Conservation (phyloP, 768 basidiomycete genomes). For the Boletus edulis region DNA sequence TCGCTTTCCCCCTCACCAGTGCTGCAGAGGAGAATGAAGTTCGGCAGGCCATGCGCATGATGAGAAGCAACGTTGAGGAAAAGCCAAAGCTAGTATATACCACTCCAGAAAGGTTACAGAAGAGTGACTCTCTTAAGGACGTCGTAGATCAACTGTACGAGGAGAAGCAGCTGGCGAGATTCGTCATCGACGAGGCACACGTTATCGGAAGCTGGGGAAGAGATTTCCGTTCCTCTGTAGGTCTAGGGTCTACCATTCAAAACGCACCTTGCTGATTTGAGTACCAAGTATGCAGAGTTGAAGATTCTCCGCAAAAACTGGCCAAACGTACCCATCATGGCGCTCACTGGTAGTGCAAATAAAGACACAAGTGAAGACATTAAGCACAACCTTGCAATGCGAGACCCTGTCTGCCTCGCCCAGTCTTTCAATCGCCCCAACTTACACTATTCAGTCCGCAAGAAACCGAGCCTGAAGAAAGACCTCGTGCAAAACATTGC, state of each 20-base stretch:
- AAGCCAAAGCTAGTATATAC: slow-evolving; percentile 78
- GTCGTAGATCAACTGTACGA: slow-evolving; percentile 60
- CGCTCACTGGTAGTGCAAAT: slow-evolving; percentile 94
- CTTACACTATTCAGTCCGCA: slow-evolving; percentile 67
- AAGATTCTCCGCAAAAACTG: slow-evolving; percentile 68
- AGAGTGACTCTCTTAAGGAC: slow-evolving; percentile 52
- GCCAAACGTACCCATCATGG: slow-evolving; percentile 88
- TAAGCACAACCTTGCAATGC: slow-evolving; percentile 62
- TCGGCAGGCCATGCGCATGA: slow-evolving; percentile 39
- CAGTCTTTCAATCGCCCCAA: slow-evolving; percentile 97
- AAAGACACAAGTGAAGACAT: slow-evolving; percentile 77
- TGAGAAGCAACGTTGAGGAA: slow-evolving; percentile 36
- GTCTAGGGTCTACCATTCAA: slow-evolving; percentile 22
- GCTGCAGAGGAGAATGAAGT: slow-evolving; percentile 43
- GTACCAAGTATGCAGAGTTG: slow-evolving; percentile 62
- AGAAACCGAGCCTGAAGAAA: slow-evolving; percentile 42
- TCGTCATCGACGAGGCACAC: slow-evolving; percentile 97
- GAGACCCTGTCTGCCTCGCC: slow-evolving; percentile 52
- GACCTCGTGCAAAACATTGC: slow-evolving; percentile 60
- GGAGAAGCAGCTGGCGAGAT: slow-evolving; percentile 65
- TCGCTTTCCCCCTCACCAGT: slow-evolving; percentile 69
- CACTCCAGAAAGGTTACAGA: slow-evolving; percentile 85
- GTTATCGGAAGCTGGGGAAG: slow-evolving; percentile 95
- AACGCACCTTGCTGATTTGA: slow-evolving; percentile 10
- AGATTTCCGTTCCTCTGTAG: slow-evolving; percentile 82